phyloP scores from a whole-genome alignment of 495 filamentous ascomycete genomes.

The Poronia punctata region DNA sequence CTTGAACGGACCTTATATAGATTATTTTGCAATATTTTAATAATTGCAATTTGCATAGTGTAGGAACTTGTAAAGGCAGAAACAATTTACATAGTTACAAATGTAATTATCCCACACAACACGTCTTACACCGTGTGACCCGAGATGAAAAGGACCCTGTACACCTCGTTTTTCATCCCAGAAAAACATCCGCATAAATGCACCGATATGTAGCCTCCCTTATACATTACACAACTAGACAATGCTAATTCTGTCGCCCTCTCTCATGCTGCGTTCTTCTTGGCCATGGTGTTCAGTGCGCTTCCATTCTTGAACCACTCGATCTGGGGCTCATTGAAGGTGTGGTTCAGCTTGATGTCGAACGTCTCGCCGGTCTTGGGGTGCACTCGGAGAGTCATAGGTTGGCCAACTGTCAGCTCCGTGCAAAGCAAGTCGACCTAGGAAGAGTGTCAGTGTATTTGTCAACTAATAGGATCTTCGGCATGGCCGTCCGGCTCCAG shows the following conservation, averaged over 20 bases:
- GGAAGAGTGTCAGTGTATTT: neutral
- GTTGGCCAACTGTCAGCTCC: constrained; percentile 86
- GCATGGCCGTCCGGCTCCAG: too few species aligned
- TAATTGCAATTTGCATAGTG: constrained; percentile 25
- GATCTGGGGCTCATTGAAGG: constrained; percentile 95
- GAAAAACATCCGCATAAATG: constrained; percentile 27
- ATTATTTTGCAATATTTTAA: too few species aligned
- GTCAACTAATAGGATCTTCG: neutral
- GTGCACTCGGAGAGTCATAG: constrained; percentile 85
- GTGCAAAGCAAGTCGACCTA: constrained; percentile 80
- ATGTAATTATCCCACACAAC: constrained; percentile 20
- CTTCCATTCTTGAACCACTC: constrained; percentile 98
- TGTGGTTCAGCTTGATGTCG: constrained; percentile 82
- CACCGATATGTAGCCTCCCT: constrained; percentile 17
- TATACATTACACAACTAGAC: constrained; percentile 10
- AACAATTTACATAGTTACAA: constrained; percentile 19
- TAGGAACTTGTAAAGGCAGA: constrained; percentile 14
- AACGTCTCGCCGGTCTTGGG: constrained; percentile 73
- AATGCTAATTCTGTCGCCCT: constrained; percentile 1
- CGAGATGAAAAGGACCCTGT: constrained; percentile 21
- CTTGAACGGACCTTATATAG: too few species aligned
- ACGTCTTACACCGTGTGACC: constrained; percentile 21
- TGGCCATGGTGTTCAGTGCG: constrained; percentile 97
- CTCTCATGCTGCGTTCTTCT: constrained; percentile 37
- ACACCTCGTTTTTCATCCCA: constrained; percentile 22